Evolutionary conservation across 1,284 basidiomycete species (phyloP).

Genomic region (Moesziomyces aphidis): DNA sequence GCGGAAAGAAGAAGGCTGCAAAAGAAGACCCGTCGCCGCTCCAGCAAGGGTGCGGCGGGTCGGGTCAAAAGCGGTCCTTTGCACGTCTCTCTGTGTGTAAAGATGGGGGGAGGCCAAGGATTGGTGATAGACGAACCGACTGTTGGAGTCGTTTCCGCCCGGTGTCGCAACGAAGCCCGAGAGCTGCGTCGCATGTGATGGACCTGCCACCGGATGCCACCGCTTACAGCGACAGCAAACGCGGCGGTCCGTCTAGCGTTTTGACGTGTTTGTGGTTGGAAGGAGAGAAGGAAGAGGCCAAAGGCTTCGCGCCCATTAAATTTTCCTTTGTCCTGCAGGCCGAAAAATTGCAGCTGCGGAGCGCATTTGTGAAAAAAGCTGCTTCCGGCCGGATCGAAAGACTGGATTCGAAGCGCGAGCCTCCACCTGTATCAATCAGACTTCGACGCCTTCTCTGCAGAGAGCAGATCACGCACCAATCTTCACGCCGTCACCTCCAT

Average conservation of each 20-base stretch:
- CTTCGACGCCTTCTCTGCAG: too few relatives aligned
- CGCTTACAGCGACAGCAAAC: neutral
- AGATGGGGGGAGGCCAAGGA: neutral
- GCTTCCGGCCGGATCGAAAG: neutral
- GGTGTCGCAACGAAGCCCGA: neutral
- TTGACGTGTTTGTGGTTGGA: constrained; percentile 26
- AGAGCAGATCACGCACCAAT: neutral
- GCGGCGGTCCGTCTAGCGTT: constrained; percentile 14
- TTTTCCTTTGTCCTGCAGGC: neutral
- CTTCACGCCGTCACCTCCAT: neutral
- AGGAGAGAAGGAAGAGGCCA: constrained; percentile 4
- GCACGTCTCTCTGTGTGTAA: constrained; percentile 41
- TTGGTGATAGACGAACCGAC: neutral
- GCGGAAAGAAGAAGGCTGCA: constrained; percentile 40
- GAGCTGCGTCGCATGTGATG: neutral
- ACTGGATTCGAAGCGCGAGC: neutral
- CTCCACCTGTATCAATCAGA: too few relatives aligned
- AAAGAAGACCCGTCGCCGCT: constrained; percentile 9
- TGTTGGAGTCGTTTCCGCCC: neutral
- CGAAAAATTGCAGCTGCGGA: neutral
- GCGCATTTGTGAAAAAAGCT: neutral
- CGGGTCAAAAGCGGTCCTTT: constrained; percentile 48
- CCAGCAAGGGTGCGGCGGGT: constrained; percentile 1
- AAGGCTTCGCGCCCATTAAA: neutral
- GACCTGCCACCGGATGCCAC: neutral